phyloP scores from a whole-genome alignment of 2,329 filamentous ascomycete species.

The Corniculantispora saksenae region DNA sequence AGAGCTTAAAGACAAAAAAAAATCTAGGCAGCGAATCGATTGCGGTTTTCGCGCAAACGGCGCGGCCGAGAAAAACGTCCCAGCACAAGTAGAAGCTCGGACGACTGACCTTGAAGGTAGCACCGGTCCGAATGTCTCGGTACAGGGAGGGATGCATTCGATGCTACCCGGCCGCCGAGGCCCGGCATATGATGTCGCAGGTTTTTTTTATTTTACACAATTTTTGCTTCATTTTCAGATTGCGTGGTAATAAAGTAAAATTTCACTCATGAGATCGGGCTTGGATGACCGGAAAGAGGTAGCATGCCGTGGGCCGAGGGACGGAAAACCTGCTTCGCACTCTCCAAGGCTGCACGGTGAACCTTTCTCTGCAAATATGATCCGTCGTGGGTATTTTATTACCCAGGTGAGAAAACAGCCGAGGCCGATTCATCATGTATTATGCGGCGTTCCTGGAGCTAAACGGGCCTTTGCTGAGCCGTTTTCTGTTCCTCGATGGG shows the following conservation, averaged over 20 bases:
- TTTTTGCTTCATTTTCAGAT: background rate
- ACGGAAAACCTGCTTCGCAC: background rate
- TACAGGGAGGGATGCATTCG: background rate
- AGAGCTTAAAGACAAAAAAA: background rate
- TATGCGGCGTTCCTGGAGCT: conserved; percentile 5
- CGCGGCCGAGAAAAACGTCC: background rate
- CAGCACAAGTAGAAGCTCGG: background rate
- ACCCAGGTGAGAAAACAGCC: background rate
- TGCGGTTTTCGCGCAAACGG: background rate
- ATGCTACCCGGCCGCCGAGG: background rate
- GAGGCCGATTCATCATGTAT: background rate
- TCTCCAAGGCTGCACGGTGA: background rate
- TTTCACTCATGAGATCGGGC: background rate
- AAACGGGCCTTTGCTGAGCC: background rate
- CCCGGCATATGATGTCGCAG: background rate
- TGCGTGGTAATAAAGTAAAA: background rate
- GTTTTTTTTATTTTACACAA: background rate
- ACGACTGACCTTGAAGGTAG: conserved; percentile 4
- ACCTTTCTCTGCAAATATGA: background rate
- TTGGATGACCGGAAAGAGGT: background rate
- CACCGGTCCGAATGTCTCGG: background rate
- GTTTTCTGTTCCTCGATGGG: background rate
- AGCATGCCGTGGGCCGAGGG: background rate
- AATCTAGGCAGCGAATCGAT: background rate
- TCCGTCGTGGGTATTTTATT: no score